Percentiles rank a stretch among this genome's conserved stretches.
These are phyloP conservation scores for Wickerhamomyces mucosus DNA, from an alignment of 805 yeast species.

Conservation along the genomic window DNA sequence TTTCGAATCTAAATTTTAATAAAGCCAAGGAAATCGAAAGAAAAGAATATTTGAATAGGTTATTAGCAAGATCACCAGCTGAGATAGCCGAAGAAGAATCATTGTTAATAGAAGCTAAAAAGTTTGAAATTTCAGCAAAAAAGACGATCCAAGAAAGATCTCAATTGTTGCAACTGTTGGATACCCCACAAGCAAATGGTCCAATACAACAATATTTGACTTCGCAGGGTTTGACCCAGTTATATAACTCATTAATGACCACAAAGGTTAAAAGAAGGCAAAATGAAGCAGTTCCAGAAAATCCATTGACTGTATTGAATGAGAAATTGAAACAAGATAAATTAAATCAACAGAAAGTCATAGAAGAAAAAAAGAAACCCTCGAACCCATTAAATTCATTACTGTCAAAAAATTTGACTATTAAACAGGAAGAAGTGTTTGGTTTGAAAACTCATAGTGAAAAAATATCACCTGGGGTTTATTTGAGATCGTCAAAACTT, in stretches of 20 bases:
- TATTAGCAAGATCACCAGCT: slow-evolving; percentile 81
- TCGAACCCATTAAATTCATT: slow-evolving; percentile 28
- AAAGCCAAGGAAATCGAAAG: slow-evolving; percentile 68
- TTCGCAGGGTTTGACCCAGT: slow-evolving; percentile 82
- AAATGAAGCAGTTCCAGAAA: slow-evolving; percentile 30
- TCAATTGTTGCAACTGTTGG: slow-evolving; percentile 65
- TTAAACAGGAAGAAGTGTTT: slow-evolving; percentile 74
- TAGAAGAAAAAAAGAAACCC: slow-evolving; percentile 13
- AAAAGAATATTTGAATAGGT: slow-evolving; percentile 67
- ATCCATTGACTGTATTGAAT: slow-evolving; percentile 34
- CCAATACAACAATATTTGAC: slow-evolving; percentile 68
- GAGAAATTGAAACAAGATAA: slow-evolving; percentile 23
- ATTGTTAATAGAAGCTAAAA: slow-evolving; percentile 81
- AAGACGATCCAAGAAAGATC: slow-evolving; percentile 79
- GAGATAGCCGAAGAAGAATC: slow-evolving; percentile 98
- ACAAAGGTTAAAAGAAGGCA: slow-evolving; percentile 49
- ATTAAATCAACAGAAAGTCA: slow-evolving; percentile 15
- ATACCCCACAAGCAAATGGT: slow-evolving; percentile 76
- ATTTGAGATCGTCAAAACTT: slow-evolving; percentile 68
- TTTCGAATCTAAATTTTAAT: slow-evolving; percentile 59
- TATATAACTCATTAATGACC: slow-evolving; percentile 70
- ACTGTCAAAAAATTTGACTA: slow-evolving; percentile 37
- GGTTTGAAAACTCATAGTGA: slow-evolving; percentile 79
- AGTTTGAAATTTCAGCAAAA: slow-evolving; percentile 87
- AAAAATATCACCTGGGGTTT: slow-evolving; percentile 61